Evolutionary conservation across 345 rosid genomes (phyloP).

Genomic region (Nasturtium officinale): DNA sequence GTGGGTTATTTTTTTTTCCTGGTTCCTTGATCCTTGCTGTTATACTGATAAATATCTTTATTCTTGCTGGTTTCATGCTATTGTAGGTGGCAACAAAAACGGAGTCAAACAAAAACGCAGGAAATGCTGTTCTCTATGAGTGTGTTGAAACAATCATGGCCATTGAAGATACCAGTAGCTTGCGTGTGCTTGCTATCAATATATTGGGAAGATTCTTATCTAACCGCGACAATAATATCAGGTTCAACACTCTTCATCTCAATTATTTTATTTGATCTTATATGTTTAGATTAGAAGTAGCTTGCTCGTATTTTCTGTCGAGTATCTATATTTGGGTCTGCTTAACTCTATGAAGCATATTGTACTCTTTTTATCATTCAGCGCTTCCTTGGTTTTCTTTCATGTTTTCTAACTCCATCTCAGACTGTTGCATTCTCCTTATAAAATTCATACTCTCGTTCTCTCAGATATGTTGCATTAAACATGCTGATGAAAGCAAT

Average conservation of each 20-base stretch:
- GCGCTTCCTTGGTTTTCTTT: constrained; percentile 16
- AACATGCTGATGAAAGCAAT: constrained; percentile 98
- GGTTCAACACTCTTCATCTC: constrained; percentile 50
- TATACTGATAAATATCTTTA: constrained; percentile 18
- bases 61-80: constrained; percentile 32
- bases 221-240: constrained; percentile 98
- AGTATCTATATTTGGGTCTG: constrained; percentile 9
- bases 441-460: constrained; percentile 17
- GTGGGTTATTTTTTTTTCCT: constrained; percentile 16
- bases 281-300: constrained; percentile 5
- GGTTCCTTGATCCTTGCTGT: constrained; percentile 18
- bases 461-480: constrained; percentile 86
- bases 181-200: constrained; percentile 98
- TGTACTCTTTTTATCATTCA: constrained; percentile 15
- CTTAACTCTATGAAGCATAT: constrained; percentile 14
- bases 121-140: constrained; percentile 95
- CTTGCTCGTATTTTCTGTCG: constrained; percentile 5
- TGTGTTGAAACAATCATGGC: constrained; percentile 99
- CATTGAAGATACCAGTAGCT: constrained; percentile 92
- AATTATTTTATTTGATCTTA: constrained; percentile 1
- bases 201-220: constrained; percentile 97
- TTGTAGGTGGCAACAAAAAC: constrained; percentile 97
- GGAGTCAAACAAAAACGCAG: constrained; percentile 98
- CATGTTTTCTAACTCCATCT: constrained; percentile 28
- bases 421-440: constrained; percentile 63